Evolutionary conservation across 306 rosid genomes (phyloP), one percentile per base, ranked within the genome.

Genomic region (Quercus engelmannii): DNA sequence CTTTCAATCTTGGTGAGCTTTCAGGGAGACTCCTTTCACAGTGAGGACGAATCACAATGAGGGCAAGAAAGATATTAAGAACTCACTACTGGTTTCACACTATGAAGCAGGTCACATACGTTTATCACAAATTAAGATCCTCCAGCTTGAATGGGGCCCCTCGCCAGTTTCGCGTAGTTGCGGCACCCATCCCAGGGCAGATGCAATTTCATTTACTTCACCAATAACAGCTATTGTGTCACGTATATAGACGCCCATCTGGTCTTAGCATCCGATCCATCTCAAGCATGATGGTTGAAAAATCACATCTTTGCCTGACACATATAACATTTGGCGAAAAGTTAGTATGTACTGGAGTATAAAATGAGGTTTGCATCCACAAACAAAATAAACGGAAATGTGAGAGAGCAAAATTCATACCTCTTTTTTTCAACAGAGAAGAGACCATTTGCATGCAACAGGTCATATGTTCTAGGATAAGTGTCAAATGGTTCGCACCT

Each of bases 401-500:
- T 54, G 23, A 79, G 33, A 69, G 74, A 78, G n/a, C 46, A 75
- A 80, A 17, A 55, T 35, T 31, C 58, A 49, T 67, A 92, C 99
- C 97, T 84, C 81, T 87, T 92, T 69, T 89, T 83, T 82, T 94
- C 97, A 26, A 80, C 51, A 54, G 97, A 89, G 88, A 92, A 92
- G 33, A 94, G 93, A 77, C 92, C 90, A 2, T 93, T 89, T 17
- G 97, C 97, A 55, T 94, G 94, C 46, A 94, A 69, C 59, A 94
- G 83, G 83, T 92, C 97, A 23, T 94, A 94, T 20, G 99, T 92
- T 88, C 95, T 91, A 30, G 97, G 99, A 78, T 94, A 94, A 56
- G 99, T 91, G 77, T 94, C 97, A 77, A 94, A 92, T 20, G 99
- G 97, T 79, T 94, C 99, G 12, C 99, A 94, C 99, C 99, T 94